Conservation (phyloP, 208 protist genomes). For the Trypanosoma scelopori region DNA sequence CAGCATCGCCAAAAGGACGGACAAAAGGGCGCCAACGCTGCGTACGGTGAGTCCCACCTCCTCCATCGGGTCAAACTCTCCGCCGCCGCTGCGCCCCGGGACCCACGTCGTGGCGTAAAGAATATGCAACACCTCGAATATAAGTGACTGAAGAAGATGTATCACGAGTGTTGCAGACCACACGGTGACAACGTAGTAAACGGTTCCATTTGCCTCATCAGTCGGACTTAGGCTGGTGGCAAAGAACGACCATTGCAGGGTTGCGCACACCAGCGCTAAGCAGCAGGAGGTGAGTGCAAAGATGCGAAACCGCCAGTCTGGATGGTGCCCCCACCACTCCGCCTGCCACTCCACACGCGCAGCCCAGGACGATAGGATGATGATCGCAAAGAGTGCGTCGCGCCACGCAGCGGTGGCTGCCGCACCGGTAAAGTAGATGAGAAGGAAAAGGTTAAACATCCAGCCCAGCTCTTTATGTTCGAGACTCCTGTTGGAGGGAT, state of each 20-base stretch:
- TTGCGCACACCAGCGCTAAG: slow-evolving; percentile 14
- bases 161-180: slow-evolving; percentile 30
- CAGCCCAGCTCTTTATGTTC: not conserved
- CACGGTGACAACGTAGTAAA: slow-evolving; percentile 55
- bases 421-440: slow-evolving; percentile 8
- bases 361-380: slow-evolving; percentile 35
- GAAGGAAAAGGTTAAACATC: slow-evolving; percentile 3
- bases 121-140: slow-evolving; percentile 10
- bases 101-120: not conserved
- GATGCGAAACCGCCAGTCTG: slow-evolving; percentile 11
- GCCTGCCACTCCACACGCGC: slow-evolving; percentile 23
- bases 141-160: slow-evolving; percentile 16
- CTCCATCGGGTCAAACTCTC: slow-evolving; percentile 54
- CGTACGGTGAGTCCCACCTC: slow-evolving; percentile 40
- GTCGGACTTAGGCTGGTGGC: slow-evolving; percentile 23
- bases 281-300: slow-evolving; percentile 6
- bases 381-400: slow-evolving; percentile 1
- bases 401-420: slow-evolving; percentile 6
- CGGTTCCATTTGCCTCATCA: slow-evolving; percentile 5
- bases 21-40: slow-evolving; percentile 30
- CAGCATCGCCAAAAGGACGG: slow-evolving; percentile 35
- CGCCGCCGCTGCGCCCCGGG: not conserved
- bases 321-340: slow-evolving; percentile 27
- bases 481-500: not conserved
- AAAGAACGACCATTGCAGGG: slow-evolving; percentile 73